Percentiles rank a stretch among this genome's conserved stretches.
Conservation (phyloP, 345 rosid species). For the Syzygium aromaticum region DNA sequence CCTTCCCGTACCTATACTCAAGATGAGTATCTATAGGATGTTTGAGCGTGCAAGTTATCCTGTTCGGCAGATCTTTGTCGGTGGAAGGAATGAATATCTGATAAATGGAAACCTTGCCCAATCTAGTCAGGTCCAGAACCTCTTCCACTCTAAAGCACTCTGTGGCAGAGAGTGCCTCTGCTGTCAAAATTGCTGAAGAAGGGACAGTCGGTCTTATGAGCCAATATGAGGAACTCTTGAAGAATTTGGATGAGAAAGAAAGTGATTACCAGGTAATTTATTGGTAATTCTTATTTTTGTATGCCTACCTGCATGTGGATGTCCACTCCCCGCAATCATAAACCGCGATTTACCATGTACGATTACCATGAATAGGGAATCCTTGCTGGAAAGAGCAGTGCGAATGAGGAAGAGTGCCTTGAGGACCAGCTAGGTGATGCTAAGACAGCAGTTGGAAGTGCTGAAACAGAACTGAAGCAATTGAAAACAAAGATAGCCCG, state of each 20-base stretch:
- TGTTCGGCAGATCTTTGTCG: slow-evolving; percentile 77
- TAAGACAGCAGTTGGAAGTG: slow-evolving; percentile 79
- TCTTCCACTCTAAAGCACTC: slow-evolving; percentile 82
- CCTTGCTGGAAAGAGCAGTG: slow-evolving; percentile 90
- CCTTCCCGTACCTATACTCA: not conserved
- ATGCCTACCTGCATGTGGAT: not conserved
- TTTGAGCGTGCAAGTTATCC: not conserved
- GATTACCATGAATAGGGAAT: slow-evolving; percentile 51
- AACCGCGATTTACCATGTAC: slow-evolving; percentile 4
- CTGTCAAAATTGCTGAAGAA: slow-evolving; percentile 71
- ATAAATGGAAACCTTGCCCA: slow-evolving; percentile 72
- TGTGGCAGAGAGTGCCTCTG: slow-evolving; percentile 57
- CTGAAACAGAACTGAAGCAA: slow-evolving; percentile 83
- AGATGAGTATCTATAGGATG: not conserved
- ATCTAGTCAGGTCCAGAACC: slow-evolving; percentile 86
- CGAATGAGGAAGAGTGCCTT: slow-evolving; percentile 91
- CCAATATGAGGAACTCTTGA: slow-evolving; percentile 60
- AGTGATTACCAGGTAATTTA: slow-evolving; percentile 75
- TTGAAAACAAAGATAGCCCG: slow-evolving; percentile 77
- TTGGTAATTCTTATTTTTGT: not conserved
- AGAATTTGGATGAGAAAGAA: slow-evolving; percentile 63
- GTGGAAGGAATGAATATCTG: slow-evolving; percentile 72
- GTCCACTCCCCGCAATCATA: not conserved
- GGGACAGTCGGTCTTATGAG: slow-evolving; percentile 70
- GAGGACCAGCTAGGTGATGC: slow-evolving; percentile 95